Percentiles rank a stretch among this genome's conserved stretches.
These are phyloP conservation scores for Aureobasidium sp. DNA, from an alignment of 2,329 filamentous ascomycete species.

Conservation along the genomic window DNA sequence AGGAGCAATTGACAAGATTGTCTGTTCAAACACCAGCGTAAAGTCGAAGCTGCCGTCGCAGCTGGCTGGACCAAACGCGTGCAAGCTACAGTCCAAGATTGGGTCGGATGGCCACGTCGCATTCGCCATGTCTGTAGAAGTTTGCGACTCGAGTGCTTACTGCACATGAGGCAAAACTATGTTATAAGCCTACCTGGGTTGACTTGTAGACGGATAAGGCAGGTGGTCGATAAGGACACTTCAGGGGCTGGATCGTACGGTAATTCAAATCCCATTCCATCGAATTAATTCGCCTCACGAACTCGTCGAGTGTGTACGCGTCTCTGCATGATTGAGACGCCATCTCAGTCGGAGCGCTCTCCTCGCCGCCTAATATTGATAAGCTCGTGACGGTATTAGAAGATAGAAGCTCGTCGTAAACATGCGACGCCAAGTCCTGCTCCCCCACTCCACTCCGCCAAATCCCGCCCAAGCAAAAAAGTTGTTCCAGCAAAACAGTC, in stretches of 20 bases:
- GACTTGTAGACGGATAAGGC: background rate
- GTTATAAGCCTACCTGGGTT: background rate
- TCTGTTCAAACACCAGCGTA: background rate
- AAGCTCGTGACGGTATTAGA: too few species aligned
- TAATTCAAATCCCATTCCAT: background rate
- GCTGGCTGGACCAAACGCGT: background rate
- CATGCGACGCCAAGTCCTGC: background rate
- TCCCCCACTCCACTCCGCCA: background rate
- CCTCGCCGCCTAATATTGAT: too few species aligned
- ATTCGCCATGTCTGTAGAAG: background rate
- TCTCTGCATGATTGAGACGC: background rate
- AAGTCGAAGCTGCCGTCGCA: conserved; percentile 1
- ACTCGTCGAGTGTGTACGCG: background rate
- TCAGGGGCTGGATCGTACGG: background rate
- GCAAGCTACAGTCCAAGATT: background rate
- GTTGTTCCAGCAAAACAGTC: background rate
- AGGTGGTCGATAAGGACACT: background rate
- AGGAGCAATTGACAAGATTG: background rate
- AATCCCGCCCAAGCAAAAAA: background rate
- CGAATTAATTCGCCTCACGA: too few species aligned
- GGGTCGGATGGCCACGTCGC: background rate
- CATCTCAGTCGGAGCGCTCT: background rate
- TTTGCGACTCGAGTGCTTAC: background rate
- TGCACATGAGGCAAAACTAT: background rate
- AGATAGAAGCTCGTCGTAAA: too few species aligned